phyloP scores from a whole-genome alignment of 345 rosid genomes.

The Limnanthes douglasii region DNA sequence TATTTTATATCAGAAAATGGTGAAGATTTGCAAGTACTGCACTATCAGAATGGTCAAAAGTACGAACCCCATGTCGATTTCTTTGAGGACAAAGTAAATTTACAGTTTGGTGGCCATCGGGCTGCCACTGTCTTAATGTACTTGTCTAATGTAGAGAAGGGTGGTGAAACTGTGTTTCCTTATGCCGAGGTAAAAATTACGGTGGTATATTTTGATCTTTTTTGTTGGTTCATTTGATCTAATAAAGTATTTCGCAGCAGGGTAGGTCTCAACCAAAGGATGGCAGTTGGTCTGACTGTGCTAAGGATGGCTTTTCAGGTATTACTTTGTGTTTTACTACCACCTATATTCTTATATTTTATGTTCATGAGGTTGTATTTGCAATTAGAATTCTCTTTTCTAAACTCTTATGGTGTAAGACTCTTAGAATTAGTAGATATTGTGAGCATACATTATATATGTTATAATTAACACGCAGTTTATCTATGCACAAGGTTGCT shows the following conservation, averaged over 20 bases:
- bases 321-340: too few species aligned
- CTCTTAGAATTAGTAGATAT: too few species aligned
- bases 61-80: slow-evolving; percentile 89
- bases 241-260: slow-evolving; percentile 16
- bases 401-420: too few species aligned
- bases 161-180: slow-evolving; percentile 95
- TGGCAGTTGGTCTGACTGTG: slow-evolving; percentile 84
- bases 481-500: too few species aligned
- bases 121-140: slow-evolving; percentile 92
- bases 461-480: too few species aligned
- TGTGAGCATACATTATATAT: too few species aligned
- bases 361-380: not conserved
- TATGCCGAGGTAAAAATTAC: slow-evolving; percentile 55
- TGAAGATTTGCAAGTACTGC: slow-evolving; percentile 71
- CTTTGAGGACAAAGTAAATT: slow-evolving; percentile 60
- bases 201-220: too few species aligned
- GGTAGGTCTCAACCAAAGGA: slow-evolving; percentile 33
- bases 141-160: slow-evolving; percentile 55
- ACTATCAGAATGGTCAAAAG: slow-evolving; percentile 81
- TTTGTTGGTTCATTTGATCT: slow-evolving; percentile 5
- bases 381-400: too few species aligned
- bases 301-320: slow-evolving; percentile 78
- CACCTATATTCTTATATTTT: not conserved
- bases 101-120: slow-evolving; percentile 69
- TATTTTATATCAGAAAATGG: slow-evolving; percentile 59